These are phyloP conservation scores for Capsella bursapastoris DNA, from an alignment of 345 rosid genomes.

Conservation along the genomic window DNA sequence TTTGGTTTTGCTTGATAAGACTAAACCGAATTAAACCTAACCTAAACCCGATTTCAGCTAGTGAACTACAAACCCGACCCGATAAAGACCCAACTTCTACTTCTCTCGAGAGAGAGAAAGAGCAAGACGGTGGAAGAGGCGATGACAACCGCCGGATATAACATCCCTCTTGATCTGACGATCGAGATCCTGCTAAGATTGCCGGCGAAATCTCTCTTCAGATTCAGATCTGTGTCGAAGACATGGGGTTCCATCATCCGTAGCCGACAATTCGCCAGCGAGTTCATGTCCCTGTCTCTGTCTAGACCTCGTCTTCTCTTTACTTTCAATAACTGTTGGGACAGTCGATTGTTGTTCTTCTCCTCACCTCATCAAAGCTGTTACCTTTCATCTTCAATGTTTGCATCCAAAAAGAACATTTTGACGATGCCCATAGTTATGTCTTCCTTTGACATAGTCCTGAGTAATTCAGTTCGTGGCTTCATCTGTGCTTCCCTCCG, in stretches of 20 bases:
- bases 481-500: not conserved
- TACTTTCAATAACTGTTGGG: not conserved
- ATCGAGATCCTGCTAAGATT: too few species aligned
- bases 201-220: too few species aligned
- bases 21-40: too few species aligned
- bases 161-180: too few species aligned
- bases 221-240: not conserved
- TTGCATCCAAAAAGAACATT: not conserved
- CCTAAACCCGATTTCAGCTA: too few species aligned
- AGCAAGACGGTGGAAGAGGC: too few species aligned
- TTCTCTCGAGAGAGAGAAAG: too few species aligned
- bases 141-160: too few species aligned
- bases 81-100: too few species aligned
- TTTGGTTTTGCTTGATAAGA: too few species aligned
- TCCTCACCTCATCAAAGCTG: not conserved
- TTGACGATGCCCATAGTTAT: not conserved
- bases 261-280: slow-evolving; percentile 6
- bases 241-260: not conserved
- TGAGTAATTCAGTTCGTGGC: not conserved
- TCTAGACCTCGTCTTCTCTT: slow-evolving; percentile 13
- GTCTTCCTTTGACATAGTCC: not conserved
- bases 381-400: not conserved
- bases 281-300: slow-evolving; percentile 1
- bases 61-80: too few species aligned
- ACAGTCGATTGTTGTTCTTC: too few species aligned